Base-by-base conservation (phyloP, 768 basidiomycete species). In the Thelephora aurantiotincta region DNA sequence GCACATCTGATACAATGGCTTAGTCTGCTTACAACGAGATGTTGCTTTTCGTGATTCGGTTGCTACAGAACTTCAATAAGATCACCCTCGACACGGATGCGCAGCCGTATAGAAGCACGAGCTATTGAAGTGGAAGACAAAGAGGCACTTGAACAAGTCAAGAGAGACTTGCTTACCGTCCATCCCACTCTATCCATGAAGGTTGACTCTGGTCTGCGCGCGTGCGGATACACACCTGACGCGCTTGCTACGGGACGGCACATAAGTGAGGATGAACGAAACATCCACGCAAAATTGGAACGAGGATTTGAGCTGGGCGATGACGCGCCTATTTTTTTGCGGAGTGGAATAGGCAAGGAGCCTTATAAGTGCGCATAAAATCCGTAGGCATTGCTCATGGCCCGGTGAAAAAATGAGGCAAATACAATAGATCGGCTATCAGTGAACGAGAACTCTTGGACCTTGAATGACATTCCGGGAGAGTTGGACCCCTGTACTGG, bases 1-100 rank as follows among this genome's bases (percentile, higher is more conserved):
- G 26, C 26, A 30, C 26, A 9, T 30, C 9, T 9, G 9, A 30
- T 30, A 9, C 26, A 30, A 30, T 30, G 5, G 9, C 14, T 11
- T 42, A 73, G 69, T 74, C 75, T 56, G 72, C 74, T 16, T 75
- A 75, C 58, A 70, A 76, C 55, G 71, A 73, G 57, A 63, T 69
- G 11, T 73, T 73, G 6, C 74, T 73, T 59, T 71, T 75, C 62
- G 64, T 77, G 45, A 60, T 75, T 45, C 70, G 74, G 5, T 59
- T 77, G 1, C 56, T 76, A 23, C 77, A 78, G 55, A 59, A 65
- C 35, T 71, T 77, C 51, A 67, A 68, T 26, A 54, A 48, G 1
- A 60, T 77, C 52, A 52, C 57, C 19, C 57, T 77, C 3, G 70
- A 65, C 35, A 51, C 56, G 42, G 63, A 65, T 0, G 63, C 61